A percentile compares a stretch with the other conserved stretches of the same genome.
Conservation (phyloP, 108 stramenopile genomes). For the Cyclostephanos tholiformis region DNA sequence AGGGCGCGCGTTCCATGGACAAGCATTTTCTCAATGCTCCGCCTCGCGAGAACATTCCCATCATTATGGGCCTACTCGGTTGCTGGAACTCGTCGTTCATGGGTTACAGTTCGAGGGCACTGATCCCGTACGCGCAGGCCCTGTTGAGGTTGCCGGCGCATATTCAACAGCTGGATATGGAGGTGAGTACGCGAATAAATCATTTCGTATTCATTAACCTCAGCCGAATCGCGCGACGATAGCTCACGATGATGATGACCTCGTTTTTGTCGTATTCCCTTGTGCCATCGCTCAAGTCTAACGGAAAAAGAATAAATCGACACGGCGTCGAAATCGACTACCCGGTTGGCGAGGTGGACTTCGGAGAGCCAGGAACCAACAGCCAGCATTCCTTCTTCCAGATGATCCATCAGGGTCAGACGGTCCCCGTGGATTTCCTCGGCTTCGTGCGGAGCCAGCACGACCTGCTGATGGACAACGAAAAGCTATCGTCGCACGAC, state of each 20-base stretch:
- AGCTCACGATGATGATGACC: neutral
- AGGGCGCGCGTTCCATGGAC: conserved; percentile 96
- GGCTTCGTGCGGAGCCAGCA: conserved; percentile 90
- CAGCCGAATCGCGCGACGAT: neutral
- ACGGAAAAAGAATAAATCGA: conserved; percentile 86
- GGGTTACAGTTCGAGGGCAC: conserved; percentile 81
- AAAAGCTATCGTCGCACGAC: conserved; percentile 95
- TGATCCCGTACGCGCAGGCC: conserved; percentile 97
- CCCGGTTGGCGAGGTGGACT: conserved; percentile 95
- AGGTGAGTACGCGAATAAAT: conserved; percentile 42
- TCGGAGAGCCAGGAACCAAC: conserved; percentile 99
- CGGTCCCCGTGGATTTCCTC: conserved; percentile 96
- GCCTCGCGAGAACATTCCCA: conserved; percentile 90
- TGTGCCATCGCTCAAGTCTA: conserved; percentile 44
- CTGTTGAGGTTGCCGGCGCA: conserved; percentile 97
- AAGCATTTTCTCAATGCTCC: conserved; percentile 95
- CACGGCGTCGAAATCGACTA: conserved; percentile 88
- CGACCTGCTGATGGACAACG: conserved; percentile 85
- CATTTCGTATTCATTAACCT: neutral
- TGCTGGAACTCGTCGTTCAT: conserved; percentile 99
- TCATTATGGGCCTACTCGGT: conserved; percentile 97
- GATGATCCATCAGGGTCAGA: conserved; percentile 98
- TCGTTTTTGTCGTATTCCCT: neutral
- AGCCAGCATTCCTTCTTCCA: conserved; percentile 99
- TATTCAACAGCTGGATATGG: conserved; percentile 99